Percentiles rank a stretch among this genome's conserved stretches.
Conservation (phyloP, 1,139 yeast species). For the Pichia sp. region DNA sequence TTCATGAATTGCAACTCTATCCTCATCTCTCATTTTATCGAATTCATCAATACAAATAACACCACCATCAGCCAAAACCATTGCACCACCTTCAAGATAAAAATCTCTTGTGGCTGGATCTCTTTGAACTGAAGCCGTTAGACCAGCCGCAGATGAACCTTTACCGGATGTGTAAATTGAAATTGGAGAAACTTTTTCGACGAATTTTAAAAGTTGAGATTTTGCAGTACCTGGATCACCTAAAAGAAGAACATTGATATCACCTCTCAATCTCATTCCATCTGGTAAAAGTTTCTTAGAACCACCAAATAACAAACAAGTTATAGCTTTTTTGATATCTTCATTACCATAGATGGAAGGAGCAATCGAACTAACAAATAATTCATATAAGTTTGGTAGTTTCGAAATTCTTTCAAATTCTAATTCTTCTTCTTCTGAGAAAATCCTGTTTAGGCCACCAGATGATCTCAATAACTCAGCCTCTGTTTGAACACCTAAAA, state of each 20-base stretch:
- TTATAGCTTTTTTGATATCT: slow-evolving; percentile 88
- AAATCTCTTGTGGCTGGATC: slow-evolving; percentile 85
- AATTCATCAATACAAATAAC: slow-evolving; percentile 98
- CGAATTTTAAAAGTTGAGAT: slow-evolving; percentile 89
- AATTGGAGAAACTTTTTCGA: slow-evolving; percentile 90
- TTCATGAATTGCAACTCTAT: slow-evolving; percentile 97
- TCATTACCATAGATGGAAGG: slow-evolving; percentile 93
- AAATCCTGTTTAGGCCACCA: slow-evolving; percentile 43
- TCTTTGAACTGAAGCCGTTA: slow-evolving; percentile 95
- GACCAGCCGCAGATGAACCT: slow-evolving; percentile 99
- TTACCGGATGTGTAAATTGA: slow-evolving; percentile 97
- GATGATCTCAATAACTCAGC: slow-evolving; percentile 43
- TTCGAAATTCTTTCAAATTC: slow-evolving; percentile 77
- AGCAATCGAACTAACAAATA: slow-evolving; percentile 85
- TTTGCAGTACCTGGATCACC: slow-evolving; percentile 99
- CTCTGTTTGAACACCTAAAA: slow-evolving; percentile 80
- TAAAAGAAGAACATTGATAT: slow-evolving; percentile 80
- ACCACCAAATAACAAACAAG: slow-evolving; percentile 91
- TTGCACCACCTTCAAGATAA: slow-evolving; percentile 97
- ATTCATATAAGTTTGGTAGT: slow-evolving; percentile 74
- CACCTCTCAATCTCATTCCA: slow-evolving; percentile 96
- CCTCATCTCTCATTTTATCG: slow-evolving; percentile 98
- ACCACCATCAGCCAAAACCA: slow-evolving; percentile 99
- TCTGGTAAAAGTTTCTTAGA: slow-evolving; percentile 89
- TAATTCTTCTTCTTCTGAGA: slow-evolving; percentile 90